Conservation (phyloP, 1,284 basidiomycete genomes). For the Puccinia triticina region DNA sequence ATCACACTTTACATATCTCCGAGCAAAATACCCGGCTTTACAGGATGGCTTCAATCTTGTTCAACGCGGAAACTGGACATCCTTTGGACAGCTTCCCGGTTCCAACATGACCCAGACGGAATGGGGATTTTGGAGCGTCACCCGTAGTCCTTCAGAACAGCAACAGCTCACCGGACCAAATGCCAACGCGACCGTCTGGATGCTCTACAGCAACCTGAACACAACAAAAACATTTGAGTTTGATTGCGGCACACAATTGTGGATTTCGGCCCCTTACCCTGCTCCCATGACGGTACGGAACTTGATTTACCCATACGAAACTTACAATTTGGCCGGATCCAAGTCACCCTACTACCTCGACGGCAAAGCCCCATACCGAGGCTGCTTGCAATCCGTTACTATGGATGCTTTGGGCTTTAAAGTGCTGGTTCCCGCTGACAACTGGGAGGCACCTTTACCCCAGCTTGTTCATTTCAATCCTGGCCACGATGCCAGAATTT, state of each 20-base stretch:
- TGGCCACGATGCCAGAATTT: conserved; percentile 78
- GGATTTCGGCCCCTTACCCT: conserved; percentile 69
- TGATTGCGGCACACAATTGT: conserved; percentile 60
- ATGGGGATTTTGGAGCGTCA: conserved; percentile 81
- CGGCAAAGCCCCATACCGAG: conserved; percentile 68
- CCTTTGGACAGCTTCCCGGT: conserved; percentile 73
- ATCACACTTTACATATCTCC: conserved; percentile 72
- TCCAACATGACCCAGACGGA: conserved; percentile 78
- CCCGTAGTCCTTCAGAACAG: conserved; percentile 55
- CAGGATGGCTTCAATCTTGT: conserved; percentile 82
- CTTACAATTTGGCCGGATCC: conserved; percentile 70
- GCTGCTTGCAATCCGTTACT: conserved; percentile 71
- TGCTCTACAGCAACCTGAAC: conserved; percentile 50
- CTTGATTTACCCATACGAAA: conserved; percentile 79
- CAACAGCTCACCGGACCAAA: conserved; percentile 66
- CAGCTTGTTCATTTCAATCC: conserved; percentile 76
- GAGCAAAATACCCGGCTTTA: conserved; percentile 70
- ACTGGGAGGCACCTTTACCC: conserved; percentile 73
- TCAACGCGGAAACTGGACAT: conserved; percentile 79
- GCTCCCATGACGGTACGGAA: conserved; percentile 71
- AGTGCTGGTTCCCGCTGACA: conserved; percentile 69
- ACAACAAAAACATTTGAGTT: conserved; percentile 45
- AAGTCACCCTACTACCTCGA: conserved; percentile 68
- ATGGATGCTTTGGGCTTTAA: conserved; percentile 79
- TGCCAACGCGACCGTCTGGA: conserved; percentile 59